Evolutionary conservation across 2,329 filamentous ascomycete genomes (phyloP).

Genomic region (Dactylellina leptospora): DNA sequence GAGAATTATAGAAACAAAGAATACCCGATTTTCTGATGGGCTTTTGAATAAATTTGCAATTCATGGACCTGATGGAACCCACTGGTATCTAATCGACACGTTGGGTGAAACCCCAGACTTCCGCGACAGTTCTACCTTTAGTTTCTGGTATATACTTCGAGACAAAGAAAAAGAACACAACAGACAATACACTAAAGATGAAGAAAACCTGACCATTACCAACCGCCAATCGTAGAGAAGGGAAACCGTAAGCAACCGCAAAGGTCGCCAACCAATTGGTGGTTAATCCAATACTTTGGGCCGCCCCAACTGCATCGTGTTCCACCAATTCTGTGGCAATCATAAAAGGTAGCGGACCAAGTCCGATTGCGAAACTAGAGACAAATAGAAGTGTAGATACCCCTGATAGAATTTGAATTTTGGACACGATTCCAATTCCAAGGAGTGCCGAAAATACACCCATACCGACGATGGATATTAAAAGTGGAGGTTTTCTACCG

Average conservation of each 20-base stretch:
- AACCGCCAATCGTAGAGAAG: constrained; percentile 77
- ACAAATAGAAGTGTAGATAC: constrained; percentile 86
- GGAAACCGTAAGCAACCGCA: constrained; percentile 93
- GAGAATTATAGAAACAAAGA: no score
- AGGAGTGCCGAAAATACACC: constrained; percentile 78
- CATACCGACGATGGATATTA: constrained; percentile 85
- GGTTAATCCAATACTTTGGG: constrained; percentile 85
- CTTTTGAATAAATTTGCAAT: no score
- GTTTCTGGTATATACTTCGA: constrained; percentile 82
- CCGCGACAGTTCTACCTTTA: constrained; percentile 68
- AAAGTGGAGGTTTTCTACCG: constrained; percentile 83
- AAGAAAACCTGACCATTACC: constrained; percentile 87
- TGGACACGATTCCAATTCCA: constrained; percentile 79
- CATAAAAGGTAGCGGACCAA: constrained; percentile 95
- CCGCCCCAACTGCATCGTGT: constrained; percentile 87
- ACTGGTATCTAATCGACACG: constrained; percentile 48
- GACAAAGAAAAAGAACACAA: constrained; percentile 76
- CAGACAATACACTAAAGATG: constrained; percentile 81
- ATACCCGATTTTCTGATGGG: no score
- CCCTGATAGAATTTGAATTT: constrained; percentile 78
- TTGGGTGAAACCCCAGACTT: constrained; percentile 39
- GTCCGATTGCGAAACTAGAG: constrained; percentile 84
- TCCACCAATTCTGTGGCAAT: constrained; percentile 89
- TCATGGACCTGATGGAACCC: no score
- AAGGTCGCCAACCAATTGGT: constrained; percentile 93